These are phyloP conservation scores for Talaromyces stipitatus DNA, from an alignment of 495 filamentous ascomycete genomes.

Conservation along the genomic window DNA sequence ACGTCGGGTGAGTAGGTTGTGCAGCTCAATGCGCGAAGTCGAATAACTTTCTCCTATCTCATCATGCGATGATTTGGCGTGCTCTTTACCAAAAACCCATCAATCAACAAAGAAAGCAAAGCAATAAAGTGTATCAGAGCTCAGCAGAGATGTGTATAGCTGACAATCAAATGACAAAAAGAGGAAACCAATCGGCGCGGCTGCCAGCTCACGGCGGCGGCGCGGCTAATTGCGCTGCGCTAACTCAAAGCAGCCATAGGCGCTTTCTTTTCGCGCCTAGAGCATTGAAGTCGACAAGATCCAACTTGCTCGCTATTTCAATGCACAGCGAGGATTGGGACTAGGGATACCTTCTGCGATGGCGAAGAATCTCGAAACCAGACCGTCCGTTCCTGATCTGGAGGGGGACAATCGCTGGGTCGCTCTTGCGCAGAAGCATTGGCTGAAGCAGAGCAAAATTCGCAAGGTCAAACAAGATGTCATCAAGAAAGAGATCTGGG, in stretches of 20 bases:
- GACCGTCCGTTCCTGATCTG: conserved; percentile 57
- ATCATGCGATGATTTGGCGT: neutral
- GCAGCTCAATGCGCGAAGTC: neutral
- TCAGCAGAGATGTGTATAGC: neutral
- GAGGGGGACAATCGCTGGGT: conserved; percentile 77
- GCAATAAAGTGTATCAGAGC: neutral
- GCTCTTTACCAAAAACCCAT: neutral
- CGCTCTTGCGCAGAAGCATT: conserved; percentile 74
- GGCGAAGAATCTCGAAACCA: conserved; percentile 41
- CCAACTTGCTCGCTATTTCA: neutral
- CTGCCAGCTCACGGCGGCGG: neutral
- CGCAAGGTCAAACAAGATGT: conserved; percentile 76
- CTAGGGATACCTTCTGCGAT: conserved; percentile 32
- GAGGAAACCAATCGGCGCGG: conserved; percentile 1
- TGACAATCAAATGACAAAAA: neutral
- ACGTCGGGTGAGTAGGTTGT: neutral
- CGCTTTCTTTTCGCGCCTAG: neutral
- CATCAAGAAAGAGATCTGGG: conserved; percentile 87
- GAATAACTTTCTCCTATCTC: neutral
- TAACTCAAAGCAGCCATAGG: conserved; percentile 6
- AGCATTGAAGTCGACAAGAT: neutral
- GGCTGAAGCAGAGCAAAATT: conserved; percentile 62
- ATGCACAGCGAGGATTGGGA: conserved; percentile 18
- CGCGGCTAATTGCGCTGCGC: neutral
- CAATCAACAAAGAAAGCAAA: neutral